Conservation (phyloP, 352 stramenopile genomes). For the Thraustochytrium striatum region DNA sequence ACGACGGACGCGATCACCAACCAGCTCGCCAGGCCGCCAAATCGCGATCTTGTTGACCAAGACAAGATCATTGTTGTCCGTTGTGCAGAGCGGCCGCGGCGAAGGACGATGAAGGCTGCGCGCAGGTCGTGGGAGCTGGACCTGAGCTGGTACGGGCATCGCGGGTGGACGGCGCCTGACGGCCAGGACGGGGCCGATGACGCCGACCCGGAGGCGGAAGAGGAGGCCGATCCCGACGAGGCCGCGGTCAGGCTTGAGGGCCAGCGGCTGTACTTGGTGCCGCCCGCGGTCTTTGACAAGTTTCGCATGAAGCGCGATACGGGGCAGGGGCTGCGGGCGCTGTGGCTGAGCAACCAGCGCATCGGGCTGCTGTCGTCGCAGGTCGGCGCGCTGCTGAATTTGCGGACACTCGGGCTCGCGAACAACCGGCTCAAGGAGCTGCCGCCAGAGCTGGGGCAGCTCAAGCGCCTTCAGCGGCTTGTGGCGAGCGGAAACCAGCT, state of each 20-base stretch:
- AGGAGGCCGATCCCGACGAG: not conserved
- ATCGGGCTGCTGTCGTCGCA: not conserved
- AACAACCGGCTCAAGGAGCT: not conserved
- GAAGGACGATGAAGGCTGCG: too few relatives aligned
- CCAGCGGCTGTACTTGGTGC: not conserved
- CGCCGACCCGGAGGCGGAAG: not conserved
- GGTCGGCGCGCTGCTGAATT: slow-evolving; percentile 6
- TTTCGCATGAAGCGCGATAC: slow-evolving; percentile 42
- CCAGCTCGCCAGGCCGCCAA: too few relatives aligned
- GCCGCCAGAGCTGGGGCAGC: not conserved
- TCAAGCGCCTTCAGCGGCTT: not conserved
- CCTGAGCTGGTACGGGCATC: not conserved
- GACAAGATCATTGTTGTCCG: too few relatives aligned
- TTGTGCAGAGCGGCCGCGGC: too few relatives aligned
- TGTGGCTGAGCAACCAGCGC: slow-evolving; percentile 16
- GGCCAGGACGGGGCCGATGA: too few relatives aligned
- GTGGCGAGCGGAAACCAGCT: not conserved
- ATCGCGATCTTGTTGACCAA: too few relatives aligned
- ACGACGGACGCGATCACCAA: too few relatives aligned
- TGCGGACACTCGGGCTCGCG: slow-evolving; percentile 15
- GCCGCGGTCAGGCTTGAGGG: not conserved
- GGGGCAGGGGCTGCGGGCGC: slow-evolving; percentile 1
- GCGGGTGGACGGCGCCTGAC: too few relatives aligned
- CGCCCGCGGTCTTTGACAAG: slow-evolving; percentile 22
- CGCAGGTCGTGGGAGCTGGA: not conserved